These are phyloP conservation scores for Spizellomyces sp. DNA, from an alignment of 192 early-diverging fungal species.

Conservation along the genomic window DNA sequence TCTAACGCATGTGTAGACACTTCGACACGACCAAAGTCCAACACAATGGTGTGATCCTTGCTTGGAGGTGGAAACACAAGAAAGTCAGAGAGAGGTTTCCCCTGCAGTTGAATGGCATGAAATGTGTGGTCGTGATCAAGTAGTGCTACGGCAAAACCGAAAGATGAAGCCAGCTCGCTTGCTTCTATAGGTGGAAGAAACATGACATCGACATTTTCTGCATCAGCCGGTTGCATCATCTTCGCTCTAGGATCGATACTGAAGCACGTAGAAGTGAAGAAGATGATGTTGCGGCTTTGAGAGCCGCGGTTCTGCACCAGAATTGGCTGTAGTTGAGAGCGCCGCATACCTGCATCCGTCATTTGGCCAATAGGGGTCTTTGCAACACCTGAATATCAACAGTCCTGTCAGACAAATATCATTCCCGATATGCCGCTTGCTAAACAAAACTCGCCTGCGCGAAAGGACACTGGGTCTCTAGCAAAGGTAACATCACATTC, in stretches of 20 bases:
- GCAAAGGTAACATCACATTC: conserved; percentile 43
- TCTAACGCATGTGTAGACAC: conserved; percentile 36
- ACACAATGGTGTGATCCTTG: conserved; percentile 41
- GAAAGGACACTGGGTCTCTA: conserved; percentile 47
- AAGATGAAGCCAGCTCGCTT: conserved; percentile 38
- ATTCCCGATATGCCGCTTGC: neutral
- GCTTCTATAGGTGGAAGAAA: conserved; percentile 50
- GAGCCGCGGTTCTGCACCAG: conserved; percentile 39
- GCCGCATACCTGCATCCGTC: conserved; percentile 24
- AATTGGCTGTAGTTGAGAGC: conserved; percentile 37
- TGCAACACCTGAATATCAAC: neutral
- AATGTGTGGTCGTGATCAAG: conserved; percentile 48
- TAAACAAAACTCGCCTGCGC: conserved; percentile 18
- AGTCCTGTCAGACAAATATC: neutral
- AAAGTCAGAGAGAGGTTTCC: conserved; percentile 45
- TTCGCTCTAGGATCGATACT: conserved; percentile 51
- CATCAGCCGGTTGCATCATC: conserved; percentile 38
- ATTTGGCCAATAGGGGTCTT: conserved; percentile 19
- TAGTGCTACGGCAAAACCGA: conserved; percentile 52
- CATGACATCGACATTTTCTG: conserved; percentile 49
- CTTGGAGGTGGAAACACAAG: conserved; percentile 45
- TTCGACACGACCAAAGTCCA: conserved; percentile 62
- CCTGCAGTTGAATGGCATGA: conserved; percentile 47
- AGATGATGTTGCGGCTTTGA: conserved; percentile 28
- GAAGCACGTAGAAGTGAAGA: conserved; percentile 51